Base-by-base conservation (phyloP, 192 early-diverging fungal species). In the Coemansia sp. region DNA sequence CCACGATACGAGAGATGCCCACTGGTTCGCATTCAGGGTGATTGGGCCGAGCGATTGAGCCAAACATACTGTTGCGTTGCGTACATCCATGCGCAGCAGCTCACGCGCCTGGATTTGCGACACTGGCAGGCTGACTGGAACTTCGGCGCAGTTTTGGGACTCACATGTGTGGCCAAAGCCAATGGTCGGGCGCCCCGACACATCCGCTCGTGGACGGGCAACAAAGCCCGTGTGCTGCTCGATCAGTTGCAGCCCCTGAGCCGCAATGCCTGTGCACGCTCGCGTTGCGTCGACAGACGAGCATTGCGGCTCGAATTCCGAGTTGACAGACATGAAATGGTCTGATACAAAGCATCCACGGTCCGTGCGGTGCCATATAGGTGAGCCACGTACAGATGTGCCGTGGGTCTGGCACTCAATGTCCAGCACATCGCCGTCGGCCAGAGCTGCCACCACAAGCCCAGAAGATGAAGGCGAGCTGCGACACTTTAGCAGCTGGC, bases 1-100 rank as follows among this genome's bases (percentile, higher is more conserved):
- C 64, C 72, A 82, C 11, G 74, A 76, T 1, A 56, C 54, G 58
- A 82, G 21, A 3, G 79, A 65, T 19, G 62, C 67, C 64, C 72
- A 76, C 71, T 73, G 76, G 50, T 70, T 75, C 0, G 49, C 64
- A 24, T 59, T 65, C 41, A 69, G 24, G 21, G 1, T 7, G 0
- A 57, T 15, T 0, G 1, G 11, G 14, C 4, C 43, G 52, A 79
- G 9, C 19, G 57, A 45, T 0, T 25, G 12, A 1, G 38, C 50
- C 51, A 82, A 59, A 5, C 66, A 73, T 0, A 8, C 5, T 2
- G 71, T 73, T 3, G 39, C 29, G 3, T 12, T 27, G 1, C 55
- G n/a, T 6, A 72, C 8, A n/a, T 72, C 70, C 1, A 49, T 22
- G 19, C 51, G 48, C 64, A 72, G 53, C 38, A 72, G 39, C 37